Conservation (phyloP, 2,329 filamentous ascomycete species). For the Paecilomyces dactylethromorphus region DNA sequence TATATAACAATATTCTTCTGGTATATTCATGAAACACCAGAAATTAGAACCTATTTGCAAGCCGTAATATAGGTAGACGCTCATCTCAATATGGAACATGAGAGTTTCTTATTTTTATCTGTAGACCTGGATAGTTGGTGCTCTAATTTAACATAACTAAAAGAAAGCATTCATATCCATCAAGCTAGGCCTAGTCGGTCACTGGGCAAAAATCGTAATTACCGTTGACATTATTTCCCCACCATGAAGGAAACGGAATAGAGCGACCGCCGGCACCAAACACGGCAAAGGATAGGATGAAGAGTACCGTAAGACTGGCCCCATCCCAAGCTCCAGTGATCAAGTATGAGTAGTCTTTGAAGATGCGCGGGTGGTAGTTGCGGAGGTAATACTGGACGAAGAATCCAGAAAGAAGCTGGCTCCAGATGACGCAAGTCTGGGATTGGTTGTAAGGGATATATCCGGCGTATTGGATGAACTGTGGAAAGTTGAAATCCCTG, state of each 20-base stretch:
- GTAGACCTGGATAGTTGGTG: too few species aligned
- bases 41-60: too few species aligned
- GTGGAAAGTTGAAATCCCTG: conserved; percentile 45
- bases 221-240: conserved; percentile 47
- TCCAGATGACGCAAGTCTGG: conserved; percentile 51
- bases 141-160: too few species aligned
- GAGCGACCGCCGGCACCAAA: conserved; percentile 45
- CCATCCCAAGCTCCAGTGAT: conserved; percentile 50
- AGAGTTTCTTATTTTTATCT: too few species aligned
- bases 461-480: conserved; percentile 50
- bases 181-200: conserved; percentile 15
- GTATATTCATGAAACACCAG: too few species aligned
- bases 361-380: conserved; percentile 47
- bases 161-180: too few species aligned
- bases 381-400: conserved; percentile 48
- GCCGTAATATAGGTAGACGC: too few species aligned
- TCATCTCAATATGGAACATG: too few species aligned
- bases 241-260: conserved; percentile 47
- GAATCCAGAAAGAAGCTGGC: conserved; percentile 38
- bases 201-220: conserved; percentile 45
- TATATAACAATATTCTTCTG: too few species aligned
- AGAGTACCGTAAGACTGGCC: conserved; percentile 42
- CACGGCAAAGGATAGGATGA: conserved; percentile 51
- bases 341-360: conserved; percentile 50
- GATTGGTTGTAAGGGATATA: conserved; percentile 50